These are phyloP conservation scores for Colletotrichum acutatum DNA, from an alignment of 2,329 filamentous ascomycete species.

Conservation along the genomic window DNA sequence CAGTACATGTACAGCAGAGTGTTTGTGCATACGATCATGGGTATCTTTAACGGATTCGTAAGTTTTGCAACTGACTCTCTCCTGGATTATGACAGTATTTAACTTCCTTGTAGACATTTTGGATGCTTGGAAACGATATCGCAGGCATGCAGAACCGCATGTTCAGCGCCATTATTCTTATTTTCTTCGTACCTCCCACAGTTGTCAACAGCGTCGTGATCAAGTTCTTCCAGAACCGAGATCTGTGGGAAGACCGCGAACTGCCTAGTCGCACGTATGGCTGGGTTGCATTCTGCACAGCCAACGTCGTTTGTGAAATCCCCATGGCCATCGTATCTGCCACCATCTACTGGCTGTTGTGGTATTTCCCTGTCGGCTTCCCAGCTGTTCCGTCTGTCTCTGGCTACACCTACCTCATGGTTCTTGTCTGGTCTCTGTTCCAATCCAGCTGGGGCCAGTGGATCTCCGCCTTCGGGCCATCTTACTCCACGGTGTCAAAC, in stretches of 20 bases:
- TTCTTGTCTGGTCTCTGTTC: conserved; percentile 81
- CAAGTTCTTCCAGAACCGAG: conserved; percentile 81
- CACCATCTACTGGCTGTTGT: conserved; percentile 77
- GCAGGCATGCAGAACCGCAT: conserved; percentile 81
- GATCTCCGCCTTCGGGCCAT: conserved; percentile 85
- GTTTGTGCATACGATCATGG: conserved; percentile 76
- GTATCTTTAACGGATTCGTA: conserved; percentile 77
- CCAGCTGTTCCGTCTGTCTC: conserved; percentile 72
- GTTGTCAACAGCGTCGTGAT: conserved; percentile 79
- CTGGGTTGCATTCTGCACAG: conserved; percentile 80
- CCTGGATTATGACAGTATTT: neutral
- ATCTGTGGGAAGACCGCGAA: conserved; percentile 79
- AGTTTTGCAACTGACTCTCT: neutral
- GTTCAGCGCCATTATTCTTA: conserved; percentile 74
- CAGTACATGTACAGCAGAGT: conserved; percentile 83
- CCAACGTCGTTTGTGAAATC: conserved; percentile 78
- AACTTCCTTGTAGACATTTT: conserved; percentile 70
- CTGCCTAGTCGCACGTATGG: conserved; percentile 80
- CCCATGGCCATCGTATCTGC: conserved; percentile 73
- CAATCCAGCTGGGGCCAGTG: conserved; percentile 82
- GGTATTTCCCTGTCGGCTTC: conserved; percentile 82
- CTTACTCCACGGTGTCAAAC: conserved; percentile 82
- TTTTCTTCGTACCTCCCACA: conserved; percentile 74
- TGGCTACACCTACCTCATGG: conserved; percentile 84
- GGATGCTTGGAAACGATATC: conserved; percentile 71